phyloP scores from a whole-genome alignment of 2,329 filamentous ascomycete species.

The Colletotrichum tropicicola region DNA sequence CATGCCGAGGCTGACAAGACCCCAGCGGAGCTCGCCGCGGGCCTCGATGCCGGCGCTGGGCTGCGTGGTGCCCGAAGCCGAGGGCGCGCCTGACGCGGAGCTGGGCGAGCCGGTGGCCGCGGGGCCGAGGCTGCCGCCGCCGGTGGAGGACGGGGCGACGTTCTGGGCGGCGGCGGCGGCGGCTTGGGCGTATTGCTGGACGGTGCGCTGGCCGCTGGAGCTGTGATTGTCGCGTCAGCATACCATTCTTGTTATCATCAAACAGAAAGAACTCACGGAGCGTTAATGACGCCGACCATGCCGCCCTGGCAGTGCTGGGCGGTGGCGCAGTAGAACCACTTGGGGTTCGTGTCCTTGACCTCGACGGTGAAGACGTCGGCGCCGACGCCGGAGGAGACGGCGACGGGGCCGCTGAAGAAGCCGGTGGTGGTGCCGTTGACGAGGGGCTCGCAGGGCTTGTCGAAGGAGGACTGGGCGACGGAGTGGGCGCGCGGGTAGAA shows the following conservation, averaged over 20 bases:
- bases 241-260: neutral
- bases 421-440: slow-evolving; percentile 49
- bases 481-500: slow-evolving; percentile 64
- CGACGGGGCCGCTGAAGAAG: slow-evolving; percentile 57
- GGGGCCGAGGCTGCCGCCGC: slow-evolving; percentile 24
- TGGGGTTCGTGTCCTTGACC: slow-evolving; percentile 57
- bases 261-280: slow-evolving; percentile 8
- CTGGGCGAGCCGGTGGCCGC: slow-evolving; percentile 9
- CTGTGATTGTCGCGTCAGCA: neutral
- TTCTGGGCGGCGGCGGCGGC: slow-evolving; percentile 23
- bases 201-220: neutral
- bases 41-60: slow-evolving; percentile 23
- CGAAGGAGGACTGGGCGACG: slow-evolving; percentile 68
- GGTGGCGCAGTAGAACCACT: slow-evolving; percentile 73
- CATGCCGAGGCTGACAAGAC: slow-evolving; percentile 21
- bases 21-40: slow-evolving; percentile 24
- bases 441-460: slow-evolving; percentile 66
- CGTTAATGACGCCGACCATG: slow-evolving; percentile 60
- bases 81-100: neutral
- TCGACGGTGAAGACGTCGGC: slow-evolving; percentile 32
- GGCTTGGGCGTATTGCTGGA: slow-evolving; percentile 12
- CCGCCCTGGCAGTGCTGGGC: slow-evolving; percentile 67
- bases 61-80: neutral
- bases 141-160: slow-evolving; percentile 22
- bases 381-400: slow-evolving; percentile 35